phyloP scores from a whole-genome alignment of 2,329 filamentous ascomycete species.

The Geosmithia putterillii region DNA sequence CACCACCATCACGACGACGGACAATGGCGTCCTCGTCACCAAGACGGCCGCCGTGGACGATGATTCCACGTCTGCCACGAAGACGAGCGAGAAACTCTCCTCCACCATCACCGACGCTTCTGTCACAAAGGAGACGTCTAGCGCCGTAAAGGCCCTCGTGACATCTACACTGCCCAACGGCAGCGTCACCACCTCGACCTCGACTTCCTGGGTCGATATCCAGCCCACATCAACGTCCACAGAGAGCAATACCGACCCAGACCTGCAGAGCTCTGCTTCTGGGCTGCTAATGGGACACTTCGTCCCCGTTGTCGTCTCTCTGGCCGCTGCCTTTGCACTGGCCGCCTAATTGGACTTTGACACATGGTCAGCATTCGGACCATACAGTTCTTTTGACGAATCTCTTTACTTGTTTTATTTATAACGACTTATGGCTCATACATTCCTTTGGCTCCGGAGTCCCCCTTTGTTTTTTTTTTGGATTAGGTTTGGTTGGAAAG shows the following conservation, averaged over 20 bases:
- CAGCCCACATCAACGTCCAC: conserved; percentile 19
- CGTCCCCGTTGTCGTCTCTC: conserved; percentile 5
- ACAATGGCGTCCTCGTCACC: neutral
- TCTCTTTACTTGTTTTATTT: neutral
- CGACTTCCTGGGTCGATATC: conserved; percentile 35
- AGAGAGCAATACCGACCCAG: conserved; percentile 12
- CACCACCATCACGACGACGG: neutral
- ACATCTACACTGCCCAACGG: conserved; percentile 35
- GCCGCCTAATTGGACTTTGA: neutral
- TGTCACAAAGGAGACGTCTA: conserved; percentile 21
- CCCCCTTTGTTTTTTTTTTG: neutral
- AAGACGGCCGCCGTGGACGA: neutral
- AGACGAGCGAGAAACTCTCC: too few relatives aligned
- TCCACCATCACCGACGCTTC: conserved; percentile 18
- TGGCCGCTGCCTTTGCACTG: conserved; percentile 2
- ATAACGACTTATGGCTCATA: neutral
- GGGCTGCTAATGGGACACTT: neutral
- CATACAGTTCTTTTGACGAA: neutral
- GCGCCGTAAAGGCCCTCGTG: conserved; percentile 22
- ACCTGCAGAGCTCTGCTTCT: conserved; percentile 23
- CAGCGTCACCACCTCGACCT: conserved; percentile 30
- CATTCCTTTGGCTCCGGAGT: neutral
- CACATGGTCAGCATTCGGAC: neutral
- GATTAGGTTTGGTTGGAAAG: neutral
- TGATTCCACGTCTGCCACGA: neutral